Conservation (phyloP, 140 eudicot species). For the Bidens hawaiensis region DNA sequence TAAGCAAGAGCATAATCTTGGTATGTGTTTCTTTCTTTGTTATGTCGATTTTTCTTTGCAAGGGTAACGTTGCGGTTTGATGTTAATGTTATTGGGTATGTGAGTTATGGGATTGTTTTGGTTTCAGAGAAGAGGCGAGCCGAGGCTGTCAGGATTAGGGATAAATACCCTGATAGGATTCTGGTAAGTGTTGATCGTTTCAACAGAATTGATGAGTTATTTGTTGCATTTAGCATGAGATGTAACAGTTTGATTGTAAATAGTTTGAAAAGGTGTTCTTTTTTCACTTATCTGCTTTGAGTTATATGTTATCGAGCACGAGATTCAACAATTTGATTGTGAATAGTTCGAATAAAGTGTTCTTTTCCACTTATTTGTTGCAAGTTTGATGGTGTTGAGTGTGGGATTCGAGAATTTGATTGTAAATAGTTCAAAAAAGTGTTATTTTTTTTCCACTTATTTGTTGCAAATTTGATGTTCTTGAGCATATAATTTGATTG, state of each 20-base stretch:
- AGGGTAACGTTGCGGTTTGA: not conserved
- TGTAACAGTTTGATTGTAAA: not conserved
- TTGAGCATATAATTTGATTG: no score
- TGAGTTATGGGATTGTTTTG: constrained; percentile 4
- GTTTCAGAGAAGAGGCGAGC: constrained; percentile 73
- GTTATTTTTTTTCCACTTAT: not conserved
- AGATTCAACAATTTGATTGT: not conserved
- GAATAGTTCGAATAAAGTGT: not conserved
- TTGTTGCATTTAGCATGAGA: constrained; percentile 4
- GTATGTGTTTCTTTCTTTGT: constrained; percentile 30
- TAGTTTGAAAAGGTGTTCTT: not conserved
- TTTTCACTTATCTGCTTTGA: not conserved
- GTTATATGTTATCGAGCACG: not conserved
- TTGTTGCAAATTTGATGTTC: no score
- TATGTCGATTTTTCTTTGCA: not conserved
- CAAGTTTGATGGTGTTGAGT: not conserved
- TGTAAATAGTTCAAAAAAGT: not conserved
- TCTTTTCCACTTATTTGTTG: not conserved
- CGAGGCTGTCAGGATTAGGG: constrained; percentile 90
- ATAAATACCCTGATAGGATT: constrained; percentile 71
- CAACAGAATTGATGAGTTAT: not conserved
- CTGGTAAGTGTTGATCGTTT: constrained; percentile 43
- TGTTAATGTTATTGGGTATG: not conserved
- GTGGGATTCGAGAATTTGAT: not conserved
- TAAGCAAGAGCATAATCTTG: constrained; percentile 75